Evolutionary conservation across 2,329 filamentous ascomycete genomes (phyloP), one percentile per base, ranked within the genome.

Genomic region (Periconia sp.): DNA sequence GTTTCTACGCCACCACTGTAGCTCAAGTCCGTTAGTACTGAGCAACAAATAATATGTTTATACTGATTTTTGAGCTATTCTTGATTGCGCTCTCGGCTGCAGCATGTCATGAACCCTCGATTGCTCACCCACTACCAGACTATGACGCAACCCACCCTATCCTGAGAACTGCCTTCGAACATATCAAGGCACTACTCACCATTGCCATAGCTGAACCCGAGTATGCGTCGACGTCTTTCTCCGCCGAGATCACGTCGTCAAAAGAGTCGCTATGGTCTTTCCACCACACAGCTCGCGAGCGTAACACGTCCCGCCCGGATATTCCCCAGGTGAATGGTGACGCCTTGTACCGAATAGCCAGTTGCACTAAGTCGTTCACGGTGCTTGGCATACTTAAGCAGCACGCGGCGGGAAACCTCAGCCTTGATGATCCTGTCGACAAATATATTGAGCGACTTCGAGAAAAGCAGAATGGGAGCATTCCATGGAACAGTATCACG

Each of bases 401-500:
- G 36, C 63, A 68, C 43, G 59, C 53, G 13, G 57, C 62, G 1
- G 63, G 64, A 0, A 67, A 67, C n/a, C 32, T 69, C 37, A 67
- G 61, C 23, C 43, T 70, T n/a, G 66, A 70, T 40, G 61, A 62
- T 9, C 44, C 65, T 1, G 54, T 71, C 8, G 50, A 63, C 13
- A 65, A 57, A 16, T 69, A 69, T 43, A 53, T 72, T 9, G 36
- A 46, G 5, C 65, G 68, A 40, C 39, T 72, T 28, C 52, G 47
- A 15, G 59, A 56, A 4, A 44, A 58, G 18, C 59, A 66, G 26
- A 46, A 57, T 2, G 65, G 64, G 2, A 64, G 49, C 2, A 54
- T 69, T 24, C 61, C 62, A 3, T 75, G 70, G 69, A 68, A 72
- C 19, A 67, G 73, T 36, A 73, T 74, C 36, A 74, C 72, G 1